Percentiles rank a stretch among this genome's conserved stretches.
Conservation (phyloP, 148 eudicot genomes). For the Cornus florida region DNA sequence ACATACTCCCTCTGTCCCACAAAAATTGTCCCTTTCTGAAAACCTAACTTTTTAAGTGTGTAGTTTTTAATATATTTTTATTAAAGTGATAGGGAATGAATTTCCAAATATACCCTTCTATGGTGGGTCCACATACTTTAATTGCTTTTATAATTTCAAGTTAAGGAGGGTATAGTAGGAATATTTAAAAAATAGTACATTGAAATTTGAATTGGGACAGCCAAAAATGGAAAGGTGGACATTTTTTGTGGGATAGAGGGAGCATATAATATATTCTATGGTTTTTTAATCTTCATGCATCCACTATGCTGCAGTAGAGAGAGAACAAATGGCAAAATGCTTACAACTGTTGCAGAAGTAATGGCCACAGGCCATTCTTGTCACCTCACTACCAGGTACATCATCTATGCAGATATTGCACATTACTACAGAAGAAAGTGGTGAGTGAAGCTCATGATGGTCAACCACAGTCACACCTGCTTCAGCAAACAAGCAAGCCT, state of each 20-base stretch:
- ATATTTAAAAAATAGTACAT: no score
- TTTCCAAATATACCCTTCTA: no score
- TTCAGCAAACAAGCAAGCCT: conserved; percentile 45
- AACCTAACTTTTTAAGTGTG: no score
- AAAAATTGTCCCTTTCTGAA: no score
- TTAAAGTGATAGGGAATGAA: no score
- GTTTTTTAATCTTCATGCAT: neutral
- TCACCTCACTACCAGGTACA: conserved; percentile 37
- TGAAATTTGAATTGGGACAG: no score
- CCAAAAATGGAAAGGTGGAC: no score
- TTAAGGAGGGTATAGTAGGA: no score
- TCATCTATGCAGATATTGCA: conserved; percentile 68
- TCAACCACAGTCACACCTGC: conserved; percentile 54
- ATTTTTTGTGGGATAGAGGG: no score
- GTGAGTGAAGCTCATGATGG: conserved; percentile 21
- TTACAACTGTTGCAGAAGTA: conserved; percentile 70
- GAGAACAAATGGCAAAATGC: conserved; percentile 12
- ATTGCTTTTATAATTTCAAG: no score
- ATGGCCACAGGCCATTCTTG: conserved; percentile 76
- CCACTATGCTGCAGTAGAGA: neutral
- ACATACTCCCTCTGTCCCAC: neutral
- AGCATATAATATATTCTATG: neutral
- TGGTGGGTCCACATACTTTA: no score
- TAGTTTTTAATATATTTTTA: no score
- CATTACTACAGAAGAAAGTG: conserved; percentile 20